Conservation (phyloP, 257 asterid genomes). For the Lycium barbarum region DNA sequence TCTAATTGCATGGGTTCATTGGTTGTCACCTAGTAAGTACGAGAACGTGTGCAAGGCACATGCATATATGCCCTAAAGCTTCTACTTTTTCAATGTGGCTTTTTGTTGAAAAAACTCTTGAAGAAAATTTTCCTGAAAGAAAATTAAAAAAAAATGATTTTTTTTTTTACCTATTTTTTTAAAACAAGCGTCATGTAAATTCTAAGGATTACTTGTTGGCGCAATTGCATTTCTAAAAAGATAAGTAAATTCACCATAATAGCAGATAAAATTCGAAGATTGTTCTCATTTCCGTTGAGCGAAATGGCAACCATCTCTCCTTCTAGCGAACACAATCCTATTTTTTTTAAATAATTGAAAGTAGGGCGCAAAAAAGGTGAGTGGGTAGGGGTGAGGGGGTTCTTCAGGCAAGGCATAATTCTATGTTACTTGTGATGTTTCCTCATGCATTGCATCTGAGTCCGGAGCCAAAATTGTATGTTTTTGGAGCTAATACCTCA, state of each 20-base stretch:
- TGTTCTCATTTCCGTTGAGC: not conserved
- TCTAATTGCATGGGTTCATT: not conserved
- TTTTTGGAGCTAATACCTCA: too few species aligned
- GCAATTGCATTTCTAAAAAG: too few species aligned
- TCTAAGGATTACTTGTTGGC: too few species aligned
- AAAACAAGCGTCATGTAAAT: too few species aligned
- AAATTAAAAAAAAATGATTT: too few species aligned
- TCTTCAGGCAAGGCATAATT: not conserved
- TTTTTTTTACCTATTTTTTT: too few species aligned
- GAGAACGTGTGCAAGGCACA: not conserved
- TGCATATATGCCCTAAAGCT: not conserved
- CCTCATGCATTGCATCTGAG: constrained; percentile 10
- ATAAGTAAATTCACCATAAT: too few species aligned
- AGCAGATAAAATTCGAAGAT: not conserved
- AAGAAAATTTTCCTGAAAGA: not conserved
- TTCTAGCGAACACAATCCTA: not conserved
- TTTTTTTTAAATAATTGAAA: not conserved
- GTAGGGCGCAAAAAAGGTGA: not conserved
- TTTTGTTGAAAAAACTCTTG: not conserved
- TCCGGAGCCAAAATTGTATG: too few species aligned
- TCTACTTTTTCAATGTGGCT: not conserved
- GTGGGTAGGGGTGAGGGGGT: not conserved
- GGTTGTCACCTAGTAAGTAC: not conserved
- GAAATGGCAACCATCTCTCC: too few species aligned
- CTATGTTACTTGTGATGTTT: not conserved